phyloP scores from a whole-genome alignment of 768 basidiomycete species.

The Flagelloscypha sp. region DNA sequence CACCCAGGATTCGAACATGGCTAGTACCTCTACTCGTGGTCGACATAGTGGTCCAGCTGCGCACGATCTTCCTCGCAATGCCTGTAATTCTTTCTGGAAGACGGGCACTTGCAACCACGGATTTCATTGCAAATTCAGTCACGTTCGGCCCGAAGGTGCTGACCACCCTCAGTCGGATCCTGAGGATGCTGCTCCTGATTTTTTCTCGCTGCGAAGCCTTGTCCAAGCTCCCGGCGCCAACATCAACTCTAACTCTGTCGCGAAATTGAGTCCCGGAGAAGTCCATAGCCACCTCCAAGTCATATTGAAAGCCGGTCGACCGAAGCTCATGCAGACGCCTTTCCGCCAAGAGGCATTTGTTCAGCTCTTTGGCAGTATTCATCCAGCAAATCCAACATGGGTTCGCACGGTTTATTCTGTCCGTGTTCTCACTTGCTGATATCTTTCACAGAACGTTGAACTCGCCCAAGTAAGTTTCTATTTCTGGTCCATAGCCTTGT shows the following conservation, averaged over 20 bases:
- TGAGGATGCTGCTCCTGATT: neutral
- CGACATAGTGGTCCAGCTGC: too few relatives aligned
- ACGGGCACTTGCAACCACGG: conserved; percentile 11
- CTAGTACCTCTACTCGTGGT: too few relatives aligned
- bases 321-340: too few relatives aligned
- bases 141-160: neutral
- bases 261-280: conserved; percentile 9
- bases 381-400: conserved; percentile 10
- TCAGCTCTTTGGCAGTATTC: conserved; percentile 1
- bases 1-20: too few relatives aligned
- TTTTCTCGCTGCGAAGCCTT: conserved; percentile 2
- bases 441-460: too few relatives aligned
- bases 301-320: too few relatives aligned
- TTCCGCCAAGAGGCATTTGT: too few relatives aligned
- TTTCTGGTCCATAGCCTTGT: conserved; percentile 28
- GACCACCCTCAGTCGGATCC: neutral
- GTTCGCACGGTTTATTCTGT: too few relatives aligned
- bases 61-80: conserved; percentile 1
- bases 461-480: neutral
- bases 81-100: conserved; percentile 8
- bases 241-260: conserved; percentile 5
- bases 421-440: too few relatives aligned
- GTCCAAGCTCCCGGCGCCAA: conserved; percentile 1
- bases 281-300: conserved; percentile 4
- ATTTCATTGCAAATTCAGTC: conserved; percentile 5